phyloP scores from a whole-genome alignment of 345 rosid species.

The Melastoma malabathricum region DNA sequence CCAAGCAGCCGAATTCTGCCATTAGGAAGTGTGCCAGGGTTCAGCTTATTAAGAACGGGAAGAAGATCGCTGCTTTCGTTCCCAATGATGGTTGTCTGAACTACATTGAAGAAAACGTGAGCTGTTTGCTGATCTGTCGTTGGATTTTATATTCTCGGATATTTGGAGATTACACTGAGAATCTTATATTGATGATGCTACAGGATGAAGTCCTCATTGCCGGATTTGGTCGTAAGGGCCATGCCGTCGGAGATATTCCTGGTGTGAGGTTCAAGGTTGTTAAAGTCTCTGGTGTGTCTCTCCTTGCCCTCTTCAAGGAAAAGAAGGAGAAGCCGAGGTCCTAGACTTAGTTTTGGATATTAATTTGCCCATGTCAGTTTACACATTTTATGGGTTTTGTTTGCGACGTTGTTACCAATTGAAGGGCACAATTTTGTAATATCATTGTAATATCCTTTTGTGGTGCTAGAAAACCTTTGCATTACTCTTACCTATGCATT shows the following conservation, averaged over 20 bases:
- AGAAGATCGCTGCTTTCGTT: slow-evolving; percentile 79
- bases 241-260: slow-evolving; percentile 67
- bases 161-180: not conserved
- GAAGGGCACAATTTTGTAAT: too few relatives aligned
- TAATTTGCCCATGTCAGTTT: too few relatives aligned
- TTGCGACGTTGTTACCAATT: too few relatives aligned
- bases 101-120: slow-evolving; percentile 80
- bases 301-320: slow-evolving; percentile 10
- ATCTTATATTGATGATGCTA: not conserved
- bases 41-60: slow-evolving; percentile 73
- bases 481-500: too few relatives aligned
- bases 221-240: slow-evolving; percentile 63
- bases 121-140: not conserved
- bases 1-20: slow-evolving; percentile 96
- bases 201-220: slow-evolving; percentile 61
- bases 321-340: slow-evolving; percentile 12
- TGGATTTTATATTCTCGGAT: not conserved
- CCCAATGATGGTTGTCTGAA: slow-evolving; percentile 89
- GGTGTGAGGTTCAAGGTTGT: slow-evolving; percentile 25
- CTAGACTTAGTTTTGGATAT: not conserved
- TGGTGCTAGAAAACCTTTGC: too few relatives aligned
- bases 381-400: too few relatives aligned
- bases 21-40: slow-evolving; percentile 83
- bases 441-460: too few relatives aligned
- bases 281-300: slow-evolving; percentile 9